phyloP scores from a whole-genome alignment of 768 basidiomycete species.

The Galerina marginata region DNA sequence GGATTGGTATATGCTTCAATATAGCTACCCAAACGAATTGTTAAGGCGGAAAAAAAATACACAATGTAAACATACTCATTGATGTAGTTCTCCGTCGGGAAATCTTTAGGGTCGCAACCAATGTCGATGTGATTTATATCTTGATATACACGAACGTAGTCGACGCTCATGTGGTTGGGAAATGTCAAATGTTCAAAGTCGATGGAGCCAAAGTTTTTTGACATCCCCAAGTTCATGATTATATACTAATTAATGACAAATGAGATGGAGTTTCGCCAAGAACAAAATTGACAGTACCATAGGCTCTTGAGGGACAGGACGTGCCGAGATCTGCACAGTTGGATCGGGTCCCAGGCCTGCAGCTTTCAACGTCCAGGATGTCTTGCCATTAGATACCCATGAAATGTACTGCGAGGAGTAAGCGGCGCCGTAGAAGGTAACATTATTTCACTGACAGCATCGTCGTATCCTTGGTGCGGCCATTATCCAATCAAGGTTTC shows the following conservation, averaged over 20 bases:
- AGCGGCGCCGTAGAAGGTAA: not conserved
- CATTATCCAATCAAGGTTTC: not conserved
- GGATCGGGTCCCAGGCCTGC: constrained; percentile 70
- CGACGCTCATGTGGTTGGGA: constrained; percentile 56
- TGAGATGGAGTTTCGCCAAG: constrained; percentile 3
- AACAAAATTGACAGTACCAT: constrained; percentile 59
- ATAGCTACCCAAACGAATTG: constrained; percentile 40
- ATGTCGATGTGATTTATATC: constrained; percentile 60
- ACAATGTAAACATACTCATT: constrained; percentile 45
- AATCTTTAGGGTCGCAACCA: constrained; percentile 71
- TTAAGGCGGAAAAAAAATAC: not conserved
- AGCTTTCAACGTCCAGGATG: constrained; percentile 79
- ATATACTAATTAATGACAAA: constrained; percentile 61
- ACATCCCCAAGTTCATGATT: constrained; percentile 84
- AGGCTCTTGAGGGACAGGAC: constrained; percentile 83
- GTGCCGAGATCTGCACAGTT: constrained; percentile 60
- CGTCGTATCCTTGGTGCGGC: constrained; percentile 57
- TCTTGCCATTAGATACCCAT: constrained; percentile 75
- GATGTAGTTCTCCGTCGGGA: constrained; percentile 77
- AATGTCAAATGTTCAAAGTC: constrained; percentile 73
- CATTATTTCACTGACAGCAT: constrained; percentile 49
- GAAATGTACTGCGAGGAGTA: constrained; percentile 68
- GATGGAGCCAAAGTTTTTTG: constrained; percentile 74
- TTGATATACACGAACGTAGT: constrained; percentile 76
- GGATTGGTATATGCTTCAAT: constrained; percentile 75